phyloP scores from a whole-genome alignment of 2,329 filamentous ascomycete species.

The Trematosphaeria pertusa region DNA sequence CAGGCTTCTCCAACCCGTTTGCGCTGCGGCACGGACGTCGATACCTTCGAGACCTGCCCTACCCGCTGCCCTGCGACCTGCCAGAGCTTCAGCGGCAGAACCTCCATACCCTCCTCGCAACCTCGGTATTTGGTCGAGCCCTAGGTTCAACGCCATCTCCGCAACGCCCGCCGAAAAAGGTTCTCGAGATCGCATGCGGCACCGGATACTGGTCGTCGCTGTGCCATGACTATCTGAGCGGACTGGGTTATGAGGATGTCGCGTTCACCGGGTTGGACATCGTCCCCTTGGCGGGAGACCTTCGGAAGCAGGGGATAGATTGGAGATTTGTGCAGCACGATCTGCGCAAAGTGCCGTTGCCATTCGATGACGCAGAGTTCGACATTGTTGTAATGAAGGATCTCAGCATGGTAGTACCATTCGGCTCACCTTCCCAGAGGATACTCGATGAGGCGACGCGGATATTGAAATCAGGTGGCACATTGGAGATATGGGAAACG shows the following conservation, averaged over 20 bases:
- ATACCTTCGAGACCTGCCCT: slow-evolving; percentile 80
- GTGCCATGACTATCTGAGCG: slow-evolving; percentile 80
- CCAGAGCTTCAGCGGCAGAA: slow-evolving; percentile 87
- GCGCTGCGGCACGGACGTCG: slow-evolving; percentile 78
- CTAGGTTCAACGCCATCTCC: slow-evolving; percentile 74
- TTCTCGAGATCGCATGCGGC: slow-evolving; percentile 88
- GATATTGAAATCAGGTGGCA: slow-evolving; percentile 77
- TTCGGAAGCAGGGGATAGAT: slow-evolving; percentile 75
- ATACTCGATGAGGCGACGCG: slow-evolving; percentile 78
- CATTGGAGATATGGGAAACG: slow-evolving; percentile 87
- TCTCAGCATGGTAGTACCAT: slow-evolving; percentile 71
- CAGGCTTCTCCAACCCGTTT: slow-evolving; percentile 55
- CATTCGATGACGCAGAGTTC: slow-evolving; percentile 80
- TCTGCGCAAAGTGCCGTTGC: slow-evolving; percentile 75
- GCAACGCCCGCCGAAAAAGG: slow-evolving; percentile 72
- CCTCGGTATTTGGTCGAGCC: slow-evolving; percentile 80
- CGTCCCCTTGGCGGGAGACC: slow-evolving; percentile 71
- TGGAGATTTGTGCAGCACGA: slow-evolving; percentile 93
- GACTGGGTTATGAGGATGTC: slow-evolving; percentile 71
- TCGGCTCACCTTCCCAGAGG: slow-evolving; percentile 60
- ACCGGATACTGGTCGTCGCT: slow-evolving; percentile 88
- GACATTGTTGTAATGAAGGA: slow-evolving; percentile 92
- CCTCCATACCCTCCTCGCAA: slow-evolving; percentile 79
- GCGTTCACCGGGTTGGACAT: slow-evolving; percentile 85
- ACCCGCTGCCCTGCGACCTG: slow-evolving; percentile 89